Conservation (phyloP, 768 basidiomycete species). For the Boletus speciosus region DNA sequence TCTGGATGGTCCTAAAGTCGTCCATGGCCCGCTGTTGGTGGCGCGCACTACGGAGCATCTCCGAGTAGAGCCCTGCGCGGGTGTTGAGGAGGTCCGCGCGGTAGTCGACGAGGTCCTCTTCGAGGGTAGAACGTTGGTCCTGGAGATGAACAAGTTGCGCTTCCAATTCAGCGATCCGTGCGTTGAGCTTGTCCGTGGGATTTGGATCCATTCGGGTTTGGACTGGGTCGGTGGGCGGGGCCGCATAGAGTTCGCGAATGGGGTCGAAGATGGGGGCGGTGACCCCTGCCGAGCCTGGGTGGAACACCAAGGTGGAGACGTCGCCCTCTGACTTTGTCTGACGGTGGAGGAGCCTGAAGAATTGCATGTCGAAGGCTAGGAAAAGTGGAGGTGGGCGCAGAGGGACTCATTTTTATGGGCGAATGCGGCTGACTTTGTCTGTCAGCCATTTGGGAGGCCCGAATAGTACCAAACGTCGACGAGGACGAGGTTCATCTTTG, state of each 20-base stretch:
- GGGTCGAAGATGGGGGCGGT: conserved; percentile 27
- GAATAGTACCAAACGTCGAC: background rate
- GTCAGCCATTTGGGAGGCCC: conserved; percentile 12
- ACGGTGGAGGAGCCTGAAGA: conserved; percentile 48
- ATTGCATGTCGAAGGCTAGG: conserved; percentile 34
- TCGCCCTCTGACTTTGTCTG: conserved; percentile 45
- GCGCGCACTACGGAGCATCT: conserved; percentile 27
- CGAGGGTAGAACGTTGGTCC: conserved; percentile 16
- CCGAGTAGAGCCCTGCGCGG: conserved; percentile 28
- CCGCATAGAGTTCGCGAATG: conserved; percentile 17
- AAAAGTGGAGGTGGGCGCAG: background rate
- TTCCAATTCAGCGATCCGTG: conserved; percentile 13
- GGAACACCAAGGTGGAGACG: conserved; percentile 25
- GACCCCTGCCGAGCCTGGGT: background rate
- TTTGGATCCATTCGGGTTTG: background rate
- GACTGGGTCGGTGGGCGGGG: background rate
- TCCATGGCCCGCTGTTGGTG: conserved; percentile 23
- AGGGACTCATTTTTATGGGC: conserved; percentile 14
- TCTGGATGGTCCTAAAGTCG: conserved; percentile 26
- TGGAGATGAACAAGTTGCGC: conserved; percentile 10
- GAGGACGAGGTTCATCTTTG: background rate
- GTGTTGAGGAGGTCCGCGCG: conserved; percentile 26
- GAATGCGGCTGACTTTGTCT: conserved; percentile 16
- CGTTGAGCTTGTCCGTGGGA: background rate
- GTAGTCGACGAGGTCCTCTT: conserved; percentile 29